phyloP scores from a whole-genome alignment of 1,139 yeast genomes.

The Debaryomyces singareniensis region DNA sequence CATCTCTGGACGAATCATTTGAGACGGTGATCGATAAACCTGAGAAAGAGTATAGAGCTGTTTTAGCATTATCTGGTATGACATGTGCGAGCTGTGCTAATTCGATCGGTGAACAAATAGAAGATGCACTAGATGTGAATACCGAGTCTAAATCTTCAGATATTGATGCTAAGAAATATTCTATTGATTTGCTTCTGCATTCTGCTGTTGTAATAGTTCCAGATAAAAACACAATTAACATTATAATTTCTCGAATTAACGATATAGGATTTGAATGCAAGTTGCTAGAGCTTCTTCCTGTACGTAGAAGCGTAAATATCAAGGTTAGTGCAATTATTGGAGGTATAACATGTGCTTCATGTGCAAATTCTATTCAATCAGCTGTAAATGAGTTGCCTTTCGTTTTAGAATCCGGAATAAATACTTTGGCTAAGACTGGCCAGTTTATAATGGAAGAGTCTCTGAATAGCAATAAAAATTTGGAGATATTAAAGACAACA shows the following conservation, averaged over 20 bases:
- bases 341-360: constrained; percentile 73
- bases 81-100: constrained; percentile 56
- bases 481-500: constrained; percentile 31
- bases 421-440: constrained; percentile 56
- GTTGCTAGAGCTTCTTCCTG: constrained; percentile 55
- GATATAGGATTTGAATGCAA: constrained; percentile 56
- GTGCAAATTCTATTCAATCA: constrained; percentile 50
- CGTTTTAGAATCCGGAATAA: constrained; percentile 48
- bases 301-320: constrained; percentile 39
- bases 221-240: constrained; percentile 47
- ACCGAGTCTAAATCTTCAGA: constrained; percentile 4
- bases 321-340: constrained; percentile 58
- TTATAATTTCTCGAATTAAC: constrained; percentile 38
- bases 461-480: constrained; percentile 15
- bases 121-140: constrained; percentile 23
- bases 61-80: constrained; percentile 58
- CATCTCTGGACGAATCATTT: constrained; percentile 8
- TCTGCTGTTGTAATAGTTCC: constrained; percentile 42
- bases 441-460: constrained; percentile 49
- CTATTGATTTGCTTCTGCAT: constrained; percentile 39
- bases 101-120: constrained; percentile 40
- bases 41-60: constrained; percentile 37
- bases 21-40: constrained; percentile 24
- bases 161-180: no score
- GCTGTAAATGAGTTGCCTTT: constrained; percentile 48